Conservation (phyloP, 2,329 filamentous ascomycete genomes). For the Monosporascus sp. region DNA sequence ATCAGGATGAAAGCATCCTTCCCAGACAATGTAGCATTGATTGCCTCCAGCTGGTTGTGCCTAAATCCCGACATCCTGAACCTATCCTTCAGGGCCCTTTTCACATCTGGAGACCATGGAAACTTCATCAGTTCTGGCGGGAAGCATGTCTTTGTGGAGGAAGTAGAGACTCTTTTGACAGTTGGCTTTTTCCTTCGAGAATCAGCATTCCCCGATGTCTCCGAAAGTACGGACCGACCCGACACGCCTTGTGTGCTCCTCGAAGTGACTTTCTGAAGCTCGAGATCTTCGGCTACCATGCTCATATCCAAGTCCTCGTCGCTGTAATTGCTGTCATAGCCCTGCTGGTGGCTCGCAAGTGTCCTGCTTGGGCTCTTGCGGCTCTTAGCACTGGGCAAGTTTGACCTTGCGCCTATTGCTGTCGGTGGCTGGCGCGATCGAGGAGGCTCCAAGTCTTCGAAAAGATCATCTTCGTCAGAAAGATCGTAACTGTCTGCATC, state of each 20-base stretch:
- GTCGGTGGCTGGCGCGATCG: slow-evolving; percentile 5
- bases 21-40: slow-evolving; percentile 84
- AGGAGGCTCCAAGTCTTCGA: slow-evolving; percentile 16
- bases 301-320: slow-evolving; percentile 46
- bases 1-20: slow-evolving; percentile 93
- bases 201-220: slow-evolving; percentile 43
- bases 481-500: slow-evolving; percentile 19
- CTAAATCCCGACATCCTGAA: slow-evolving; percentile 86
- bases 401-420: slow-evolving; percentile 5
- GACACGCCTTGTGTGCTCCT: slow-evolving; percentile 15
- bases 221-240: slow-evolving; percentile 35
- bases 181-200: slow-evolving; percentile 26
- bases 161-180: slow-evolving; percentile 26
- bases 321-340: slow-evolving; percentile 38
- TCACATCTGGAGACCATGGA: slow-evolving; percentile 83
- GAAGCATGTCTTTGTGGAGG: slow-evolving; percentile 30
- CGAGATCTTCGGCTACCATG: slow-evolving; percentile 45
- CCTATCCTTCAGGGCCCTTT: slow-evolving; percentile 68
- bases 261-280: slow-evolving; percentile 34
- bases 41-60: slow-evolving; percentile 87
- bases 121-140: slow-evolving; percentile 55
- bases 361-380: slow-evolving; percentile 17
- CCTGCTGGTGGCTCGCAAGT: slow-evolving; percentile 10
- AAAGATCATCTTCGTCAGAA: slow-evolving; percentile 29
- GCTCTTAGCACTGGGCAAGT: slow-evolving; percentile 7